These are phyloP conservation scores for Globisporangium rhizosaccharum DNA, from an alignment of 352 stramenopile genomes.

Conservation along the genomic window DNA sequence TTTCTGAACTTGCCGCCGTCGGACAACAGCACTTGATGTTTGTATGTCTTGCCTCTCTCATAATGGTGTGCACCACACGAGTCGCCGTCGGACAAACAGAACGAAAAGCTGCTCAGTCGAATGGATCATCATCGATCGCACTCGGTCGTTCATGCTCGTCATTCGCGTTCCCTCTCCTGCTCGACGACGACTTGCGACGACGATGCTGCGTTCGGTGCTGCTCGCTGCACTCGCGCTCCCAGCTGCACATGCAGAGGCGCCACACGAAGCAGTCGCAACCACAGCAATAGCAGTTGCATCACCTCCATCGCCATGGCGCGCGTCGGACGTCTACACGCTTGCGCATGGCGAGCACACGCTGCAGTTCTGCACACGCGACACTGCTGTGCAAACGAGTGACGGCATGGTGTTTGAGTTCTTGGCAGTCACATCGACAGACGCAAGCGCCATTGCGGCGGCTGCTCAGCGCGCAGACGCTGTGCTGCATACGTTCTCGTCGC, in stretches of 20 bases:
- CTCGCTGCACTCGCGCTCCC: no score
- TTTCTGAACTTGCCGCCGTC: no score
- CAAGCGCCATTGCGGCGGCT: not conserved
- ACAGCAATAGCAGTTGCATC: not conserved
- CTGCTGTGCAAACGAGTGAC: not conserved
- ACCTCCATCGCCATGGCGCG: not conserved
- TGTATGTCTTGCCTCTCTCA: no score
- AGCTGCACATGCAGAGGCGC: no score
- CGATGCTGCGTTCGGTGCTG: not conserved
- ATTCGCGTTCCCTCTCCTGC: no score
- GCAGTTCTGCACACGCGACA: slow-evolving; percentile 4
- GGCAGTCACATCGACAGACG: not conserved
- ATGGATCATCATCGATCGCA: no score
- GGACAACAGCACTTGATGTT: no score
- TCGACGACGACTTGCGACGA: no score
- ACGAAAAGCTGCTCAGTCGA: no score
- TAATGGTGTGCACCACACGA: no score
- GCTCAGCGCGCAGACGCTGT: not conserved
- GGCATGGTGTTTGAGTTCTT: slow-evolving; percentile 13
- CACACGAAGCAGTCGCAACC: not conserved
- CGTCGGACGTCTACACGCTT: slow-evolving; percentile 4
- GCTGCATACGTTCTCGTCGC: slow-evolving; percentile 7
- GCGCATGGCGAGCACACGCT: slow-evolving; percentile 1
- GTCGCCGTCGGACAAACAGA: not conserved
- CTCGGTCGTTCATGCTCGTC: no score